Conservation (phyloP, 345 rosid species). For the Populus deltoides region DNA sequence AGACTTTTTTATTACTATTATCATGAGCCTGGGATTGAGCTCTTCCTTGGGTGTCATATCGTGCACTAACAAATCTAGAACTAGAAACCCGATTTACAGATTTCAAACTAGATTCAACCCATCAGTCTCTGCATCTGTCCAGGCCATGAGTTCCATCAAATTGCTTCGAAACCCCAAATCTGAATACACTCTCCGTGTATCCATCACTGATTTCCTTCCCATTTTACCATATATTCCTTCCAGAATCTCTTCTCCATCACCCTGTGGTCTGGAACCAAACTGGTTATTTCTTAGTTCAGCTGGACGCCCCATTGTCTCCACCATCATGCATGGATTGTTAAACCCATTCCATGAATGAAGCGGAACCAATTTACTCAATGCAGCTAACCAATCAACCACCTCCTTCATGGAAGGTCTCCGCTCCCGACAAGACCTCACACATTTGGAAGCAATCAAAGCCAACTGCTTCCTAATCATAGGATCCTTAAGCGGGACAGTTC, state of each 20-base stretch:
- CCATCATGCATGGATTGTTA: slow-evolving; percentile 95
- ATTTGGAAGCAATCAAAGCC: slow-evolving; percentile 78
- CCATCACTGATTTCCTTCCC: slow-evolving; percentile 27
- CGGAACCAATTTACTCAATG: slow-evolving; percentile 68
- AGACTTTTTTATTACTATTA: not conserved
- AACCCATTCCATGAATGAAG: slow-evolving; percentile 87
- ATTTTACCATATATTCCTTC: slow-evolving; percentile 37
- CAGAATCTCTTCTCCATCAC: slow-evolving; percentile 22
- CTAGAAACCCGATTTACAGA: slow-evolving; percentile 27
- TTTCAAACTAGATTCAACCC: slow-evolving; percentile 20
- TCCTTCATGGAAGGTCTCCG: slow-evolving; percentile 89
- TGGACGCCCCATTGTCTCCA: slow-evolving; percentile 80
- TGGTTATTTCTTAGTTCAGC: slow-evolving; percentile 45
- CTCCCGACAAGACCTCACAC: slow-evolving; percentile 97
- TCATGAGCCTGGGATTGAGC: slow-evolving; percentile 11
- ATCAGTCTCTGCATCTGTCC: slow-evolving; percentile 32
- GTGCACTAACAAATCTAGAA: slow-evolving; percentile 42
- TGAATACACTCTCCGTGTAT: slow-evolving; percentile 56
- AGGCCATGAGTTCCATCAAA: slow-evolving; percentile 69
- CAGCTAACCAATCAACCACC: slow-evolving; percentile 72
- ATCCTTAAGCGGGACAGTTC: slow-evolving; percentile 58
- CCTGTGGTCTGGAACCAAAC: slow-evolving; percentile 16
- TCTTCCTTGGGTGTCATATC: slow-evolving; percentile 29
- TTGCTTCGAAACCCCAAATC: slow-evolving; percentile 75
- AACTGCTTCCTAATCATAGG: slow-evolving; percentile 72